Conservation (phyloP, 2,329 filamentous ascomycete genomes). For the Scedosporium dehoogii region DNA sequence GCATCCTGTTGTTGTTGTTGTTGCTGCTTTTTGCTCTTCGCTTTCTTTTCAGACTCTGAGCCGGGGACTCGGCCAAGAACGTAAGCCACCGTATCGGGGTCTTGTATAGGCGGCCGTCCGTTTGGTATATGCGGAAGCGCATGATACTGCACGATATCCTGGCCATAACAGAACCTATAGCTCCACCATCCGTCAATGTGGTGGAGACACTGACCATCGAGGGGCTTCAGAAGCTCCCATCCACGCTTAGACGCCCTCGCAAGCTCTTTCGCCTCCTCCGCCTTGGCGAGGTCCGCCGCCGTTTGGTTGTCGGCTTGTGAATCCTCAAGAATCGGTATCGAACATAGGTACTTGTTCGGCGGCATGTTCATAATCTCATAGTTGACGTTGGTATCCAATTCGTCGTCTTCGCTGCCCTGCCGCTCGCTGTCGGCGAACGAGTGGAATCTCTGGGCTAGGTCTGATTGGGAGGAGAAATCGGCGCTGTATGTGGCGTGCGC, state of each 20-base stretch:
- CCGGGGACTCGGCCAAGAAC: slow-evolving; percentile 54
- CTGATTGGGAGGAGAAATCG: slow-evolving; percentile 10
- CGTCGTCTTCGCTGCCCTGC: slow-evolving; percentile 8
- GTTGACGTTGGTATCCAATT: slow-evolving; percentile 23
- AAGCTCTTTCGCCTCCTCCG: slow-evolving; percentile 72
- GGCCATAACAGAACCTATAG: slow-evolving; percentile 87
- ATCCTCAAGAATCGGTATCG: slow-evolving; percentile 61
- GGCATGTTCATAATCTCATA: slow-evolving; percentile 71
- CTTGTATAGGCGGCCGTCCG: slow-evolving; percentile 65
- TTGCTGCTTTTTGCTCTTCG: slow-evolving; percentile 8
- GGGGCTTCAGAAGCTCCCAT: slow-evolving; percentile 67
- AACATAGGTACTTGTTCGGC: slow-evolving; percentile 69
- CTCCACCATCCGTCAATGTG: slow-evolving; percentile 86
- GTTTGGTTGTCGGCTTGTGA: slow-evolving; percentile 50
- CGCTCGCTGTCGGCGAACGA: neutral
- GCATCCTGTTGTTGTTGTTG: neutral
- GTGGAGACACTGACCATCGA: slow-evolving; percentile 76
- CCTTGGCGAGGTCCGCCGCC: slow-evolving; percentile 55
- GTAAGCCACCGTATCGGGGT: slow-evolving; percentile 66
- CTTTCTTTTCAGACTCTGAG: neutral
- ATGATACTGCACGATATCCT: slow-evolving; percentile 83
- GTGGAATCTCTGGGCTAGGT: slow-evolving; percentile 1
- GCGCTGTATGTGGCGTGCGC: slow-evolving; percentile 14
- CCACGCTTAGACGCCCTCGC: slow-evolving; percentile 66
- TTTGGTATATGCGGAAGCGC: slow-evolving; percentile 59